Percentiles rank a stretch among this genome's conserved stretches.
phyloP scores from a whole-genome alignment of 1,284 basidiomycete species.

The Volvariella surrecta region DNA sequence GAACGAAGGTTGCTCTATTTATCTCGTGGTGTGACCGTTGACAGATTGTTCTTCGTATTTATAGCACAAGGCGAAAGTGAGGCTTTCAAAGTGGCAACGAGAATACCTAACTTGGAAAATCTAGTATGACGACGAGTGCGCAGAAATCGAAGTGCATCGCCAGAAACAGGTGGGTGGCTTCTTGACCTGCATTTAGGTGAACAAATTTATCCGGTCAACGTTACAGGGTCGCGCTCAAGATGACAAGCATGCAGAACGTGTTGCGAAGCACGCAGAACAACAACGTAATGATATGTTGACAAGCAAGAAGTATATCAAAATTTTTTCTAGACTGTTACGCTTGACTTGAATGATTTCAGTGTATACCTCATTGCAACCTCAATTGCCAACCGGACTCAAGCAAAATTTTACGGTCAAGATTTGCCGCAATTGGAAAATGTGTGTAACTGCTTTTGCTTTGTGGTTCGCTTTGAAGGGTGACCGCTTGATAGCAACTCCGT shows the following conservation, averaged over 20 bases:
- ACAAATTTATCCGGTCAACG: slow-evolving; percentile 7
- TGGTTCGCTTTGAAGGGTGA: slow-evolving; percentile 8
- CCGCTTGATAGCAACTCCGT: slow-evolving; percentile 53
- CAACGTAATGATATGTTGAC: slow-evolving; percentile 71
- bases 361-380: slow-evolving; percentile 64
- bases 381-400: slow-evolving; percentile 60
- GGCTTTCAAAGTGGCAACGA: slow-evolving; percentile 4
- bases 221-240: slow-evolving; percentile 55
- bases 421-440: slow-evolving; percentile 67
- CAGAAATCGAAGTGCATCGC: slow-evolving; percentile 58
- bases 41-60: slow-evolving; percentile 3
- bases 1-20: slow-evolving; percentile 45
- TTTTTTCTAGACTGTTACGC: slow-evolving; percentile 3
- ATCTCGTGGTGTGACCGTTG: slow-evolving; percentile 5
- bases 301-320: slow-evolving; percentile 60
- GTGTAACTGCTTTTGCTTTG: slow-evolving; percentile 20
- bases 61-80: slow-evolving; percentile 6
- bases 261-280: slow-evolving; percentile 63
- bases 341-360: slow-evolving; percentile 25
- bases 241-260: slow-evolving; percentile 69
- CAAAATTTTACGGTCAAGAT: slow-evolving; percentile 60
- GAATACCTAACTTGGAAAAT: slow-evolving; percentile 44
- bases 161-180: slow-evolving; percentile 59
- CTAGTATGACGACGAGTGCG: slow-evolving; percentile 73
- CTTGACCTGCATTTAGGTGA: slow-evolving; percentile 6